Conservation (phyloP, 1,284 basidiomycete species). For the Neonothopanus nambi region DNA sequence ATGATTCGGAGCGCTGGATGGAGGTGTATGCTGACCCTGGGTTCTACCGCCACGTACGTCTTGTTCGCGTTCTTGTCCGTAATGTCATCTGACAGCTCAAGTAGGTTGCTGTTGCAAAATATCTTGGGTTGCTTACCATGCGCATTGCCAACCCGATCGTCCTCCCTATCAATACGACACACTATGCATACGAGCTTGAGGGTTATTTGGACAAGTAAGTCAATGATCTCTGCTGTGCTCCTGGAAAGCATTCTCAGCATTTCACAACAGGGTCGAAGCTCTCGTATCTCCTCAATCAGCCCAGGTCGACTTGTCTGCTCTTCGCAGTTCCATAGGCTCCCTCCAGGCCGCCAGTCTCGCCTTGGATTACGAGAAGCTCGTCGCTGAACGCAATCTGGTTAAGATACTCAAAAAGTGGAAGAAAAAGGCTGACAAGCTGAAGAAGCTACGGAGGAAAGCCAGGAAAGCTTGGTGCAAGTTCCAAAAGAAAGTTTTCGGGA, state of each 20-base stretch:
- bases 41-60: conserved; percentile 65
- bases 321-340: conserved; percentile 46
- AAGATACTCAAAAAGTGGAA: conserved; percentile 36
- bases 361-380: conserved; percentile 51
- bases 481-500: conserved; percentile 26
- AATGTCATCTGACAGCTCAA: conserved; percentile 10
- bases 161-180: conserved; percentile 75
- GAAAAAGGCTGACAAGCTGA: conserved; percentile 28
- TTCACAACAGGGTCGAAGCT: conserved; percentile 34
- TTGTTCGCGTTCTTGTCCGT: neutral
- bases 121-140: conserved; percentile 63
- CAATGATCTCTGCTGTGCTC: neutral
- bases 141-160: conserved; percentile 60
- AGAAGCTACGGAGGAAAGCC: conserved; percentile 23
- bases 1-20: conserved; percentile 74
- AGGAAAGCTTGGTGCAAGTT: conserved; percentile 32
- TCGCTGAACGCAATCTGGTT: conserved; percentile 36
- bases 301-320: conserved; percentile 29
- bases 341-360: conserved; percentile 52
- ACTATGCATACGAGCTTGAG: conserved; percentile 58
- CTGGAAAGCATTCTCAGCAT: neutral
- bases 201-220: conserved; percentile 49
- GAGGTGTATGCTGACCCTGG: conserved; percentile 72
- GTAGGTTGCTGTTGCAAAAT: conserved; percentile 68
- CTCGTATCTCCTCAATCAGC: conserved; percentile 24